Evolutionary conservation across 176 grass and related monocot species (phyloP), one percentile per base, ranked within the genome.

Genomic region (Avena eriantha): DNA sequence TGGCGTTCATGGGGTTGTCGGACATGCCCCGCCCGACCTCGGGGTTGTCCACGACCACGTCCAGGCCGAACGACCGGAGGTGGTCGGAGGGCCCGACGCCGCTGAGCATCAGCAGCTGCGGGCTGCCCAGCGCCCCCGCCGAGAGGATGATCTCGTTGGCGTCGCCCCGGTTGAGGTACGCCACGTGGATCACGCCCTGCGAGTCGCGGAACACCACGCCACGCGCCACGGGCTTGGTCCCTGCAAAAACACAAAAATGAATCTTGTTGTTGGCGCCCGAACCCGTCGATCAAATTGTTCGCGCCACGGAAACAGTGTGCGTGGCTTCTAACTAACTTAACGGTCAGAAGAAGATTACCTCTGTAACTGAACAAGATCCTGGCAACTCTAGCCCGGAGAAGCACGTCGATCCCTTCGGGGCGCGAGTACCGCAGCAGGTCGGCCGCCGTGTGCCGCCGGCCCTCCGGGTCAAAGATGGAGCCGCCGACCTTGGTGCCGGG

Each of bases 61-160:
- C 86, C 63, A 98, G 93, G 86, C 91, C 91, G 0, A 89, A 60
- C 9, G 90, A 90, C 4, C 51, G 13, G 63, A 98, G 93, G 76
- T 95, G 93, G 2, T 56, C 87, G 0, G 87, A 68, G 13, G 95
- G 95, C 3, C 95, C 95, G 43, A 98, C 66, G 57, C 95, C 95
- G 80, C 95, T 95, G 10, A 98, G 83, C 93, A 98, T 92, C 80
- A 98, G 89, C 66, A 93, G 86, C 85, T 98, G 95, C 19, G 95
- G 95, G 49, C 91, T 95, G n/a, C 95, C 93, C 18, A 98, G 72
- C 36, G 95, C 91, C 8, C 95, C 95, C 0, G 95, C 93, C 9
- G 95, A 86, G 1, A 98, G 73, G 79, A 98, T 90, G 46, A 98
- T 88, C 83, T 95, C 93, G 51, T 90, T 91, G 33, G 57, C 85